These are phyloP conservation scores for Pseudofabraea citricarpa DNA, from an alignment of 2,329 filamentous ascomycete species.

Conservation along the genomic window DNA sequence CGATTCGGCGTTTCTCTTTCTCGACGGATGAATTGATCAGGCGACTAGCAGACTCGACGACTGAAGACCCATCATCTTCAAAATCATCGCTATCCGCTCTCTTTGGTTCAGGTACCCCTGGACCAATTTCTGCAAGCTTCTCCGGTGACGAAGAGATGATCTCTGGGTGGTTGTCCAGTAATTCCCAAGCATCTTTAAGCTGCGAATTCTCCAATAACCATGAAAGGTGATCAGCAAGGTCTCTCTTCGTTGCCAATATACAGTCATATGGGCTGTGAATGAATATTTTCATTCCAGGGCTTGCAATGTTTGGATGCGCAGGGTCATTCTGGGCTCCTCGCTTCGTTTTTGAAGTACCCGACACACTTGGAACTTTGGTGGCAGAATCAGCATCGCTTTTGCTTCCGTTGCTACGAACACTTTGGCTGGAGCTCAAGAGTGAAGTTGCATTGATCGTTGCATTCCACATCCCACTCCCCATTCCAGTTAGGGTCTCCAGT, in stretches of 20 bases:
- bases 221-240: slow-evolving; percentile 75
- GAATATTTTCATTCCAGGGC: slow-evolving; percentile 73
- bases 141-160: slow-evolving; percentile 44
- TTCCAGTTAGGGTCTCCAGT: slow-evolving; percentile 68
- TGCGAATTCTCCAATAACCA: slow-evolving; percentile 82
- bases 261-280: slow-evolving; percentile 97
- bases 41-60: slow-evolving; percentile 54
- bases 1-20: slow-evolving; percentile 84
- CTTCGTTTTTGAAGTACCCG: slow-evolving; percentile 32
- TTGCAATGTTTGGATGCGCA: slow-evolving; percentile 23
- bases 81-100: slow-evolving; percentile 51
- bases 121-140: slow-evolving; percentile 33
- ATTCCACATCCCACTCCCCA: slow-evolving; percentile 80
- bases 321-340: slow-evolving; percentile 36
- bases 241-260: slow-evolving; percentile 83
- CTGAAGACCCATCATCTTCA: slow-evolving; percentile 67
- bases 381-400: slow-evolving; percentile 53
- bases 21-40: slow-evolving; percentile 63
- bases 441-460: slow-evolving; percentile 82
- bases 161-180: slow-evolving; percentile 85
- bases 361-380: slow-evolving; percentile 36
- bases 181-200: slow-evolving; percentile 82
- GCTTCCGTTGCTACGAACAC: slow-evolving; percentile 59
- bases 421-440: slow-evolving; percentile 82
- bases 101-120: slow-evolving; percentile 33